Conservation (phyloP, 1,139 yeast genomes). For the Saccharomyces hybrid region DNA sequence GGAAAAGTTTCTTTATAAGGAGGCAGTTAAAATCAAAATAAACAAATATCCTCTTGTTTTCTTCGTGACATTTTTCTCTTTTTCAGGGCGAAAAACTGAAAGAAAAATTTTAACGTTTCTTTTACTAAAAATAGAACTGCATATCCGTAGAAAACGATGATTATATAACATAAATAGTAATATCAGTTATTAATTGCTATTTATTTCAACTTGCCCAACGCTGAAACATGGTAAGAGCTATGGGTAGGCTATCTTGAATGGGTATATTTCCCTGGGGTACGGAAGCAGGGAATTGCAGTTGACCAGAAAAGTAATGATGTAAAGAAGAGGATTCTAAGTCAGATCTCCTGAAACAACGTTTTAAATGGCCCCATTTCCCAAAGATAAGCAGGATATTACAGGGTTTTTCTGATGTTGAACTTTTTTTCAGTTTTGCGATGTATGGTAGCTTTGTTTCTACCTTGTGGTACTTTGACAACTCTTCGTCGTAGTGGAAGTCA, state of each 20-base stretch:
- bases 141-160: neutral
- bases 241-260: conserved; percentile 38
- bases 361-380: conserved; percentile 56
- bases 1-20: neutral
- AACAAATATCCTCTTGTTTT: neutral
- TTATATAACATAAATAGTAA: neutral
- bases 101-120: conserved; percentile 1
- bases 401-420: neutral
- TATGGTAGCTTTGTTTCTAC: conserved; percentile 19
- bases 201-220: neutral
- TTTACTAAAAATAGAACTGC: neutral
- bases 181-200: neutral
- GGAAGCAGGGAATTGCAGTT: conserved; percentile 46
- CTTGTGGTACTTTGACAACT: conserved; percentile 17
- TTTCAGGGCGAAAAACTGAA: neutral
- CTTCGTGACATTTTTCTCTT: neutral
- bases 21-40: neutral
- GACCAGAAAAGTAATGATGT: conserved; percentile 62
- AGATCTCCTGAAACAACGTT: conserved; percentile 42
- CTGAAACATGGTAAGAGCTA: conserved; percentile 41
- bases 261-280: conserved; percentile 36
- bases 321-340: conserved; percentile 43
- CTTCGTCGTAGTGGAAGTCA: conserved; percentile 42
- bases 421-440: conserved; percentile 12
- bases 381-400: conserved; percentile 46